Evolutionary conservation across 306 rosid genomes (phyloP).

Genomic region (Astragalus membranaceus): DNA sequence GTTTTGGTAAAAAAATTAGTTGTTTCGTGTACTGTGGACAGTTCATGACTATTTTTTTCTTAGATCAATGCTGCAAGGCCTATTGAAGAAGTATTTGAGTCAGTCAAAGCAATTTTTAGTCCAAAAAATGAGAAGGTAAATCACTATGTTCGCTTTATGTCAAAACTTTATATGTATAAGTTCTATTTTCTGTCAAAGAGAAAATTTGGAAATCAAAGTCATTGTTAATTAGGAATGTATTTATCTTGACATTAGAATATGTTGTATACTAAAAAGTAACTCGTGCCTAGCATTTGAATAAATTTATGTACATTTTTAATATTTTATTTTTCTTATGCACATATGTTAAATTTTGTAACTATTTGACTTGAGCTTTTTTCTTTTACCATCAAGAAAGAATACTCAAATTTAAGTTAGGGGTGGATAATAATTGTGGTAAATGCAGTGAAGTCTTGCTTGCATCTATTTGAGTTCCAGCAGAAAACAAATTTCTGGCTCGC

Average conservation of each 20-base stretch:
- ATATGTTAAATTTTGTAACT: background rate
- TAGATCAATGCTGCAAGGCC: conserved; percentile 90
- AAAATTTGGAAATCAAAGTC: conserved; percentile 11
- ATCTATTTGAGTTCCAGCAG: background rate
- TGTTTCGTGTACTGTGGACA: conserved; percentile 4
- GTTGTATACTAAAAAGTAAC: conserved; percentile 22
- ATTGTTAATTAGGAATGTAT: conserved; percentile 14
- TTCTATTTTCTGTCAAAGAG: conserved; percentile 31
- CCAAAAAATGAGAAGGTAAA: conserved; percentile 85
- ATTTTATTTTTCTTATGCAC: background rate
- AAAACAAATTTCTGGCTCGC: background rate
- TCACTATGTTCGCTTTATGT: conserved; percentile 26
- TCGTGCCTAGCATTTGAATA: background rate
- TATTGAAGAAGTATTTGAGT: conserved; percentile 69
- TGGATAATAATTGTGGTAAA: background rate
- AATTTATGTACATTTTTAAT: background rate
- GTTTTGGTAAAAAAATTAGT: conserved; percentile 1
- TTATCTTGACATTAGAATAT: conserved; percentile 5
- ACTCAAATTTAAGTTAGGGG: background rate
- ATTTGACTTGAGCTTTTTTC: background rate
- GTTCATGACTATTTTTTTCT: conserved; percentile 10
- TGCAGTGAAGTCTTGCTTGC: background rate
- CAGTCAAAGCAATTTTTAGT: conserved; percentile 69
- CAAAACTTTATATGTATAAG: conserved; percentile 34
- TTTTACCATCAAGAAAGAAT: background rate